Conservation (phyloP, 2,329 filamentous ascomycete species). For the Acarospora socialis region DNA sequence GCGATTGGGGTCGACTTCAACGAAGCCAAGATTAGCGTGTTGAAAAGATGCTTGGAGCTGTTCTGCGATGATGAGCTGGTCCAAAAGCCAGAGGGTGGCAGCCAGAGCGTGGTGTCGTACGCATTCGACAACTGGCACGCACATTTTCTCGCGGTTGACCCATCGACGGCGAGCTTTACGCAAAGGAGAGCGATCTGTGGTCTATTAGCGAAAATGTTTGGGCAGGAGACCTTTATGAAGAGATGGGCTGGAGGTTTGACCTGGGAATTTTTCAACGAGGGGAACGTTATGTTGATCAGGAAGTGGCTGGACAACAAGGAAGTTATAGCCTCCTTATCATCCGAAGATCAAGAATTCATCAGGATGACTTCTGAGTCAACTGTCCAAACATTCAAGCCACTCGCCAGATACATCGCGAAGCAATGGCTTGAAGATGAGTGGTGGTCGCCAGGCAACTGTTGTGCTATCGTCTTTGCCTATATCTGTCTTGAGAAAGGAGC, state of each 20-base stretch:
- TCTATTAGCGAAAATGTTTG: slow-evolving; percentile 5
- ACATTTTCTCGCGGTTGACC: slow-evolving; percentile 4
- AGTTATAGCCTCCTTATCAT: slow-evolving; percentile 2
- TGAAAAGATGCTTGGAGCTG: slow-evolving; percentile 6
- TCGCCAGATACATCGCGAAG: slow-evolving; percentile 3
- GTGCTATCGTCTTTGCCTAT: not conserved
- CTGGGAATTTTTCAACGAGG: not conserved
- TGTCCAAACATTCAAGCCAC: slow-evolving; percentile 3
- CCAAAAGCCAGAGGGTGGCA: not conserved
- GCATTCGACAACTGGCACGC: slow-evolving; percentile 2
- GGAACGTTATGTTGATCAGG: slow-evolving; percentile 1
- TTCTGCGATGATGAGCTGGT: slow-evolving; percentile 5
- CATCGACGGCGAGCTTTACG: not conserved
- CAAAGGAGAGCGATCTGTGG: not conserved
- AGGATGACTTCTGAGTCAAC: too few species aligned
- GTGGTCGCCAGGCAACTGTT: too few species aligned
- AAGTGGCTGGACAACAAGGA: not conserved
- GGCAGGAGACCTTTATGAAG: slow-evolving; percentile 2
- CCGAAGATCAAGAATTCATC: too few species aligned
- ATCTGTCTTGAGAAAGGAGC: not conserved
- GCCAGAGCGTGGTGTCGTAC: slow-evolving; percentile 3
- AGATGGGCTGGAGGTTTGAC: not conserved
- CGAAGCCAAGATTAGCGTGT: slow-evolving; percentile 13
- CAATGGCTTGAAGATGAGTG: too few species aligned
- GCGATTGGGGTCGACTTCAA: slow-evolving; percentile 13